Percentiles rank a stretch among this genome's conserved stretches.
Evolutionary conservation across 345 rosid genomes (phyloP).

Genomic region (Populus ilicifolia): DNA sequence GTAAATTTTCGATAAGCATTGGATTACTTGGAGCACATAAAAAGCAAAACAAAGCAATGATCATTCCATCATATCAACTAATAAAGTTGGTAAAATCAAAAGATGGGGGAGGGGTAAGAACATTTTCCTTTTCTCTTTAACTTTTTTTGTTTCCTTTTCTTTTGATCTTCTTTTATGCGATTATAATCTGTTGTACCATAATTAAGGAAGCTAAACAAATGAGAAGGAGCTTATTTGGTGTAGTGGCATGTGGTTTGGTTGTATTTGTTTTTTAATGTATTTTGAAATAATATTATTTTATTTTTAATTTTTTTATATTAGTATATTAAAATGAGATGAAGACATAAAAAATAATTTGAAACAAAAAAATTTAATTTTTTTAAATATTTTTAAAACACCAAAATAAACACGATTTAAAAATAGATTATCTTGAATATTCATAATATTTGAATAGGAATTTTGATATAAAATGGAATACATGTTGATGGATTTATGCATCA

Average conservation of each 20-base stretch:
- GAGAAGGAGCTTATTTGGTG: no score
- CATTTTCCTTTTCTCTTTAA: background rate
- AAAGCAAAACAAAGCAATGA: background rate
- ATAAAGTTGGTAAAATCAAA: background rate
- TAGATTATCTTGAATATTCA: background rate
- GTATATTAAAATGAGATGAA: no score
- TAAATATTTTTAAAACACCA: fast-evolving
- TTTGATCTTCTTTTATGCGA: background rate
- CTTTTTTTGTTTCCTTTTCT: background rate
- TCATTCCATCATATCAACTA: background rate
- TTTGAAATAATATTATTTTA: no score
- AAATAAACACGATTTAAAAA: background rate
- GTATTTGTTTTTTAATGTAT: no score
- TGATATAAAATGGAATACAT: no score
- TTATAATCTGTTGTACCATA: background rate
- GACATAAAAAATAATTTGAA: no score
- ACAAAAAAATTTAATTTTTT: no score
- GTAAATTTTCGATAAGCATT: no score
- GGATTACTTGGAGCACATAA: background rate
- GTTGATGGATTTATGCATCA: no score
- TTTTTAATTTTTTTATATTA: no score
- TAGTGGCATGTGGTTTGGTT: fast-evolving
- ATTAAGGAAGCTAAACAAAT: background rate
- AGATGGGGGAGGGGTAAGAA: background rate
- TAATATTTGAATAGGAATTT: no score